Evolutionary conservation across 148 eudicot species (phyloP), one percentile per base, ranked within the genome.

Genomic region (Bassia scoparia): DNA sequence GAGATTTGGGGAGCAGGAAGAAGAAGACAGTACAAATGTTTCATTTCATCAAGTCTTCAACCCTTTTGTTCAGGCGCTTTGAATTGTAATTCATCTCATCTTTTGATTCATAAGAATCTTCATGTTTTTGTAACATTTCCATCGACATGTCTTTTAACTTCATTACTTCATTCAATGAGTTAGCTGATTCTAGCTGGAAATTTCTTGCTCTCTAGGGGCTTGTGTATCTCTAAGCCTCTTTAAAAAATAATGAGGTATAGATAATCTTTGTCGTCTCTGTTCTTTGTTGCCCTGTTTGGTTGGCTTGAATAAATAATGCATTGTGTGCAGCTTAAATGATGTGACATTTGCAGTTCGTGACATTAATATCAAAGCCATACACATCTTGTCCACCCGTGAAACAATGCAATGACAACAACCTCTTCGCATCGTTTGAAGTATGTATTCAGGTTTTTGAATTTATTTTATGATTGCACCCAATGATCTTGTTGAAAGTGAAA

Each of bases 351-450:
- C 75, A 94, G 97, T 97, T 91, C 80, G 98, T 91, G 54, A 80
- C 98, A 33, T 85, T 94, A 69, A 60, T 94, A 67, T 97, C 97
- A 31, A 86, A 82, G 97, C 83, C 49, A 89, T 94, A 66, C 91
- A 89, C 76, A 92, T 91, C 86, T 97, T 94, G 74, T 97, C 91
- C 75, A 94, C n/a, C n/a, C n/a, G n/a, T n/a, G n/a, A n/a, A n/a
- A n/a, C n/a, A n/a, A n/a, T n/a, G n/a, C 75, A 94, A 91, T 94
- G 95, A 88, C 88, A 16, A 80, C 90, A 18, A 75, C 97, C 70
- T 82, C 89, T 77, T 97, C 88, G 67, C 88, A 91, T 76, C 89
- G 92, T 66, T 81, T 89, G 78, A 89, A 90, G 98, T 91, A 82
- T 81, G 85, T 58, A 18, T 44, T 21, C 56, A 16, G 2, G 3